Conservation (phyloP, 169 alveolate species). For the Plasmodium blacklocki region DNA sequence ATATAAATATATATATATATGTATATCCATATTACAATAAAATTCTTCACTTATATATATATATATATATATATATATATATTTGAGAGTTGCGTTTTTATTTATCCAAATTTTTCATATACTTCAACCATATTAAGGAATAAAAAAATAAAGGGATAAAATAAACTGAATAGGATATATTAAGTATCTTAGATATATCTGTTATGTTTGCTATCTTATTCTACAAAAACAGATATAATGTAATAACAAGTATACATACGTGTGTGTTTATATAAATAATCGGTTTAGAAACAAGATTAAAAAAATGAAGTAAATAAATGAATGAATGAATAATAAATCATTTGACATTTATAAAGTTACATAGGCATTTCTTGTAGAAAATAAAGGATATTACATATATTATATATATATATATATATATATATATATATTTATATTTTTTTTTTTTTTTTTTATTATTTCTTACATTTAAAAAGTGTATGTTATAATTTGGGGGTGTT, state of each 20-base stretch:
- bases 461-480: conserved; percentile 48
- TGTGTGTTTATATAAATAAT: background rate
- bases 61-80: background rate
- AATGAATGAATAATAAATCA: too few species aligned
- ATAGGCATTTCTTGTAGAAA: background rate
- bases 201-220: conserved; percentile 1
- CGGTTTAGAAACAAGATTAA: too few species aligned
- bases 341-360: background rate
- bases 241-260: background rate
- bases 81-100: background rate
- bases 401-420: conserved; percentile 13
- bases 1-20: too few species aligned
- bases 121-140: conserved; percentile 15
- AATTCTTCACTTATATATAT: too few species aligned
- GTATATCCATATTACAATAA: too few species aligned
- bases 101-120: conserved; percentile 16
- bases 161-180: conserved; percentile 34
- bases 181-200: conserved; percentile 10
- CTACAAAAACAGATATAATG: conserved; percentile 9
- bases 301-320: too few species aligned
- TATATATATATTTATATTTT: background rate
- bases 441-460: background rate
- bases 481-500: conserved; percentile 68
- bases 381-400: background rate
- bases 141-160: conserved; percentile 41